Conservation (phyloP, 176 grass and related monocot species). For the Puya raimondii region DNA sequence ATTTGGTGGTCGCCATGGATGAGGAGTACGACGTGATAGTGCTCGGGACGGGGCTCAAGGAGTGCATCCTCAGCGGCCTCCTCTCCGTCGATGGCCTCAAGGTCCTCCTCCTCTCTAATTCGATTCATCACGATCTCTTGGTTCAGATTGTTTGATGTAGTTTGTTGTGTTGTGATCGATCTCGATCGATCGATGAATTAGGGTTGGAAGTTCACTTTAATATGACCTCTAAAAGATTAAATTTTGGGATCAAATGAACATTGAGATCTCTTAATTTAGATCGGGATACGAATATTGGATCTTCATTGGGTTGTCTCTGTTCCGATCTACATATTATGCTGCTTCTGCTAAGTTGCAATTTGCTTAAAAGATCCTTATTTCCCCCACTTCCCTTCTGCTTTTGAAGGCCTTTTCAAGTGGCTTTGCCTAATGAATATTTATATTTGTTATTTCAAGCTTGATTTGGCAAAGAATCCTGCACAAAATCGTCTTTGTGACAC, state of each 20-base stretch:
- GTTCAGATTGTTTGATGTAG: background rate
- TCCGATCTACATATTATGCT: background rate
- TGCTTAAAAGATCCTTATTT: no score
- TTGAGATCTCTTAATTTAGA: background rate
- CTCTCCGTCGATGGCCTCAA: slow-evolving; percentile 53
- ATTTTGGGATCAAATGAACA: background rate
- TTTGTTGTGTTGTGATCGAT: background rate
- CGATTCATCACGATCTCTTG: background rate
- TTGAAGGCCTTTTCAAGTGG: no score
- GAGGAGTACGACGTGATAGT: slow-evolving; percentile 28
- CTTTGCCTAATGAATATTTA: no score
- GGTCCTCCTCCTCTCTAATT: slow-evolving; percentile 12
- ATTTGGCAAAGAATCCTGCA: background rate
- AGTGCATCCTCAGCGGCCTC: slow-evolving; percentile 53
- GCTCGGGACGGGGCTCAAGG: slow-evolving; percentile 41
- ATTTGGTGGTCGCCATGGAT: slow-evolving; percentile 12
- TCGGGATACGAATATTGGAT: background rate
- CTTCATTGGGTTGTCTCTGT: background rate
- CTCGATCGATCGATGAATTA: background rate
- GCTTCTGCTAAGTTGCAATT: background rate
- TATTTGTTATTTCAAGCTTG: background rate
- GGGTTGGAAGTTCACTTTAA: no score
- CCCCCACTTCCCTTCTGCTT: no score
- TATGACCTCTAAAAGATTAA: background rate
- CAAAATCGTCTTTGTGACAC: background rate